Evolutionary conservation across 768 basidiomycete species (phyloP), one percentile per base, ranked within the genome.

Genomic region (Amanita exitialis): DNA sequence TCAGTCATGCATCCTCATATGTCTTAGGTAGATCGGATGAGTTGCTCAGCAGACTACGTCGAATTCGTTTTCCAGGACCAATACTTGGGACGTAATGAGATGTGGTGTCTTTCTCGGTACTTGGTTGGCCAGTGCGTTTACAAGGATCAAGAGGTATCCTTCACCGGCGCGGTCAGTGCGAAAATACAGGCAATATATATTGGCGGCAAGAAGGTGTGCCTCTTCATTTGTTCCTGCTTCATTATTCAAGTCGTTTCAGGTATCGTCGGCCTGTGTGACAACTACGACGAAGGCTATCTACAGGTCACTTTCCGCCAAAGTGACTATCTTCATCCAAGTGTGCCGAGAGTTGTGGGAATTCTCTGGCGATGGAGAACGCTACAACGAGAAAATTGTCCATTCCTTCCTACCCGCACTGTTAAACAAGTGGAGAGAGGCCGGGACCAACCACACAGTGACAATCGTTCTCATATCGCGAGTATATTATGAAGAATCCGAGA

Each of bases 321-420:
- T 86, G 32, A 96, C 90, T 16, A 85, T 98, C 51, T 95, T 96
- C 64, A 91, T 99, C 44, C 94, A 97, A 72, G 87, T 99, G 13
- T 95, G 92, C 63, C 80, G 84, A 44, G 96, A 98, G 62, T 79
- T 96, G 49, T 98, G 91, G 90, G 90, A 96, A 59, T 98, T 98
- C 61, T 79, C 93, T 20, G 92, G 90, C 32, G 96, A 98, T 54
- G 96, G 96, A 20, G 93, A 96, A 64, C 80, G 94, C 4, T 92
- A 86, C 66, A 86, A 90, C 62, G 96, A 98, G 64, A 98, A 98
- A 69, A 88, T 95, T n/a, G 86, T 95, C 2, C 93, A 97, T 62
- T 90, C 93, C 3, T 97, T 97, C 69, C 79, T 99, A 6, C 93
- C 95, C 1, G 78, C 86, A 12, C 76, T 98, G 3, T 93, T 97